Conservation (phyloP, 2,329 filamentous ascomycete species). For the Penicillium sp. region DNA sequence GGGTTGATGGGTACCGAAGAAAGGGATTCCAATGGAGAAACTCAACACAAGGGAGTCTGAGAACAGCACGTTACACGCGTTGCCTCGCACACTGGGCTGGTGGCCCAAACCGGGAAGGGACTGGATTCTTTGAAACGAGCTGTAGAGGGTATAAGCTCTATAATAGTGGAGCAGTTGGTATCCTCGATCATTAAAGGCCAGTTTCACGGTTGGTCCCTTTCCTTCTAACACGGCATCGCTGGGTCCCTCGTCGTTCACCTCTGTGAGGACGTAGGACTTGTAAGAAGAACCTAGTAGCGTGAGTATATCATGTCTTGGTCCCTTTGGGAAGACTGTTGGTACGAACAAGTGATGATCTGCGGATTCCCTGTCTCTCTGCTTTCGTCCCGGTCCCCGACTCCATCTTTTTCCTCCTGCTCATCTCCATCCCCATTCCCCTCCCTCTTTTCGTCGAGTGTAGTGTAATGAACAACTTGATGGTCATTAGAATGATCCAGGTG, state of each 20-base stretch:
- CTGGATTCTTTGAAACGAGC: constrained; percentile 31
- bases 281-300: constrained; percentile 20
- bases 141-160: constrained; percentile 32
- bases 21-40: constrained; percentile 40
- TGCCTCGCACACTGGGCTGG: constrained; percentile 20
- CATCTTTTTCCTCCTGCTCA: neutral
- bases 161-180: constrained; percentile 37
- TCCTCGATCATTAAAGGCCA: constrained; percentile 37
- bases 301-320: neutral
- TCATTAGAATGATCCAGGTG: constrained; percentile 19
- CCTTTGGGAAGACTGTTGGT: neutral
- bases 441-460: neutral
- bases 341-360: constrained; percentile 20
- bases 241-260: constrained; percentile 6
- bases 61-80: constrained; percentile 25
- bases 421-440: constrained; percentile 1
- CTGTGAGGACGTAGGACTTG: constrained; percentile 16
- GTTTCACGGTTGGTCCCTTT: constrained; percentile 25
- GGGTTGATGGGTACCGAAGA: constrained; percentile 36
- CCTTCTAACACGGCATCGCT: constrained; percentile 1
- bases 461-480: constrained; percentile 32
- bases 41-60: constrained; percentile 23
- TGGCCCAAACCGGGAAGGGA: neutral
- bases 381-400: neutral
- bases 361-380: neutral